Percentiles rank a stretch among this genome's conserved stretches.
Evolutionary conservation across 208 protist genomes (phyloP).

Genomic region (Crithidia thermophila): DNA sequence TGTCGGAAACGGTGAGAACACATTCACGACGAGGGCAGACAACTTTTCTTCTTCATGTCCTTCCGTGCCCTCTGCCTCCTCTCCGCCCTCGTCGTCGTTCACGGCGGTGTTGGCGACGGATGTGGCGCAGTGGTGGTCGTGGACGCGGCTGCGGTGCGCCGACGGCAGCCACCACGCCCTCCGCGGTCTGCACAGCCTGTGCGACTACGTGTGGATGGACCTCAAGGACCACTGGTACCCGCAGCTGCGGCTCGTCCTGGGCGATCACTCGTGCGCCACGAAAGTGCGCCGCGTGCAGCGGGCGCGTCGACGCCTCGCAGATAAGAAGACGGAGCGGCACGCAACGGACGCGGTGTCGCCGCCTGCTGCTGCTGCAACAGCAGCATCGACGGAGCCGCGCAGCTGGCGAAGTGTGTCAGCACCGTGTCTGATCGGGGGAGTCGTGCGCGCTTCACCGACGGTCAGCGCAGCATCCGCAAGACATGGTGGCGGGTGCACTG

Average conservation of each 20-base stretch:
- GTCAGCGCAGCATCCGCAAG: not conserved
- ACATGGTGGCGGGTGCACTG: no score
- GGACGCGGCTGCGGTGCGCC: constrained; percentile 5
- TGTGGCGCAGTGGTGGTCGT: constrained; percentile 12
- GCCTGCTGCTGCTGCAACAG: not conserved
- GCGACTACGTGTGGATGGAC: constrained; percentile 28
- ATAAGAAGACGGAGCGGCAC: not conserved
- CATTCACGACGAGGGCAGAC: no score
- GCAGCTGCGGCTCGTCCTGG: constrained; percentile 37
- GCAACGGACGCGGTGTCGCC: not conserved
- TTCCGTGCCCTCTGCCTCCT: not conserved
- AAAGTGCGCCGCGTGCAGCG: not conserved
- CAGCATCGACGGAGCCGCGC: no score
- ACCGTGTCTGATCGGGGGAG: constrained; percentile 8
- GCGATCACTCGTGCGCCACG: constrained; percentile 21
- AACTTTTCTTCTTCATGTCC: no score
- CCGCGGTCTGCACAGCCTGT: constrained; percentile 12
- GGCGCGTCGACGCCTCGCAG: not conserved
- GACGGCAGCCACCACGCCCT: constrained; percentile 11
- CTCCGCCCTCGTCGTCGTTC: not conserved
- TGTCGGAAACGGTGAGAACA: no score
- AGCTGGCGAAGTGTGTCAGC: constrained; percentile 17
- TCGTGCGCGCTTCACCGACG: not conserved
- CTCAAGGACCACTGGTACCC: constrained; percentile 40
- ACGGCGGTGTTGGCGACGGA: not conserved